These are phyloP conservation scores for Mycena sanguinolenta DNA, from an alignment of 768 basidiomycete species.

Conservation along the genomic window DNA sequence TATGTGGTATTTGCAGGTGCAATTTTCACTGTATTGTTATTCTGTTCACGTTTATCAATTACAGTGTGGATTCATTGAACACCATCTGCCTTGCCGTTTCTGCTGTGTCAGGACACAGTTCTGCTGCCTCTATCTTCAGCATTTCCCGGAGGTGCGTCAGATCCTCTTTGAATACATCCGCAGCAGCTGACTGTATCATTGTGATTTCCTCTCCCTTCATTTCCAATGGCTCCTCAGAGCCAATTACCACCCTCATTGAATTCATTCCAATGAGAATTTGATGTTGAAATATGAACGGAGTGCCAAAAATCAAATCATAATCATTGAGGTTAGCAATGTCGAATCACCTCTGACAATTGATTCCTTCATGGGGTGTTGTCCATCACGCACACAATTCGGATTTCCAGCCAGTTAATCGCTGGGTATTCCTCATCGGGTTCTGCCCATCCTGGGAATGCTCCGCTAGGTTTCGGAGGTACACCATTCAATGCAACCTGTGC, in stretches of 20 bases:
- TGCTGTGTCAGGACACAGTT: not conserved
- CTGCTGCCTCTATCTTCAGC: not conserved
- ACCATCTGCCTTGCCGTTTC: not conserved
- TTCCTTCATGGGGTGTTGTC: too few relatives aligned
- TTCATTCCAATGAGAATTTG: not conserved
- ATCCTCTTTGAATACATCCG: not conserved
- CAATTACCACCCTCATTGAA: not conserved
- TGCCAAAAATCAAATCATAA: not conserved
- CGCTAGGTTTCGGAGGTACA: too few relatives aligned
- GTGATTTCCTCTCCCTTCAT: not conserved
- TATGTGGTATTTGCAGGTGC: too few relatives aligned
- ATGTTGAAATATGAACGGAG: not conserved
- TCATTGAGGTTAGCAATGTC: too few relatives aligned
- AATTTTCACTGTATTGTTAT: not conserved
- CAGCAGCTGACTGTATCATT: not conserved
- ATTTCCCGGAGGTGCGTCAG: not conserved
- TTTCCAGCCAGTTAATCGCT: too few relatives aligned
- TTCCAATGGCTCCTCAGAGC: not conserved
- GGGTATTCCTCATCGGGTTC: too few relatives aligned
- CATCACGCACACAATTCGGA: too few relatives aligned
- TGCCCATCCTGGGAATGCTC: too few relatives aligned
- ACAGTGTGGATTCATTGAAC: not conserved
- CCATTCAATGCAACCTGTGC: too few relatives aligned
- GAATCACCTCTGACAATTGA: too few relatives aligned
- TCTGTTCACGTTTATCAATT: not conserved